These are phyloP conservation scores for Dryas drummondii DNA, from an alignment of 306 rosid genomes.

Conservation along the genomic window DNA sequence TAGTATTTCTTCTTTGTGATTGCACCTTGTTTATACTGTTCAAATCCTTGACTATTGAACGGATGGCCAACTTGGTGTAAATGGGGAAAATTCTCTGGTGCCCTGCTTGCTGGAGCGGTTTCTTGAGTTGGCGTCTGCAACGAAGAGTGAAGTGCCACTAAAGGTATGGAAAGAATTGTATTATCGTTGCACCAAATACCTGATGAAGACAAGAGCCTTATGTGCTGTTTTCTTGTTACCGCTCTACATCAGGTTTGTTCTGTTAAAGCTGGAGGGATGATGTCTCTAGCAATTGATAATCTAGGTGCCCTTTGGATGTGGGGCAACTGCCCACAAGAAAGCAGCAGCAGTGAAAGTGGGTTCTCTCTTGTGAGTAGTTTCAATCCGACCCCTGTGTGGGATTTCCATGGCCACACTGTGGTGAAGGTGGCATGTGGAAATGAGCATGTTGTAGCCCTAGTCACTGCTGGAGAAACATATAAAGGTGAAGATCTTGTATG, in stretches of 20 bases:
- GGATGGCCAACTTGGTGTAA: constrained; percentile 93
- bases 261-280: constrained; percentile 92
- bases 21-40: constrained; percentile 10
- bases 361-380: constrained; percentile 52
- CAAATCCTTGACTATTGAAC: constrained; percentile 61
- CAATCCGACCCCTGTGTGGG: constrained; percentile 73
- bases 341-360: constrained; percentile 38
- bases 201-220: constrained; percentile 8
- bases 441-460: constrained; percentile 74
- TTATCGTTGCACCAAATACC: not conserved
- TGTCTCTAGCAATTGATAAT: constrained; percentile 75
- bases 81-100: constrained; percentile 45
- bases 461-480: constrained; percentile 51
- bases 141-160: constrained; percentile 35
- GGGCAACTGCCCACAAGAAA: constrained; percentile 77
- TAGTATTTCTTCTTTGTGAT: constrained; percentile 14
- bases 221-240: constrained; percentile 13
- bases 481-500: constrained; percentile 59
- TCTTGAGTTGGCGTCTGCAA: constrained; percentile 46
- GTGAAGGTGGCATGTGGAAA: constrained; percentile 93
- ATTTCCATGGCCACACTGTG: constrained; percentile 65
- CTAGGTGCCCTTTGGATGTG: constrained; percentile 78
- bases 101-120: constrained; percentile 65
- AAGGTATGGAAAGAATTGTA: constrained; percentile 43
- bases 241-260: constrained; percentile 47